Base-by-base conservation (phyloP, 257 asterid species). In the Solanum gracilifrons region DNA sequence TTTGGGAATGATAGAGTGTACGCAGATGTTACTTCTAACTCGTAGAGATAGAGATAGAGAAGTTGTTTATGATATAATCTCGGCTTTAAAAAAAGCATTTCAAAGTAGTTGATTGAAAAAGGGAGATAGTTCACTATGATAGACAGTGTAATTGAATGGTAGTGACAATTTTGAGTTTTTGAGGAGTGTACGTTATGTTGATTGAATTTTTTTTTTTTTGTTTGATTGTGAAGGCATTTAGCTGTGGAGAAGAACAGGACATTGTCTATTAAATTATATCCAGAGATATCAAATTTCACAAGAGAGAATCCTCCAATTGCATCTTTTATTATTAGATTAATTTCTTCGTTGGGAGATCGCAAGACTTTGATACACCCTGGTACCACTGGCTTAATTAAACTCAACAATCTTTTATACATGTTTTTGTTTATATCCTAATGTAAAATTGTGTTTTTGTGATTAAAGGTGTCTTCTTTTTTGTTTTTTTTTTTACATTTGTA, bases 281-380 rank as follows among this genome's bases (percentile, higher is more conserved):
- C 99, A 1, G 99, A 94, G 87, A 87, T 93, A 87, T 95, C 98
- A 6, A 93, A 92, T 88, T 79, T 90, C 36, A 93, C 98, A 3
- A 92, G 95, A 75, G 98, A 95, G 35, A 93, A 91, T 87, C 98
- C 99, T 87, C 99, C 99, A 4, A 84, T 97, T 72, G 98, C 98
- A 36, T 95, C 99, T 12, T 97, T 97, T 82, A 41, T 92, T 23
- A 93, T 97, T 91, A 91, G 92, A 91, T 92, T 92, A 75, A 90
- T 97, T 39, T 95, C 98, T n/a, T 89, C 98, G 1, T 92, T 87
- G 37, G 98, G 98, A 69, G 96, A 93, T 87, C 98, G 99, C 89
- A 93, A 91, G 94, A 89, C 92, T 83, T 93, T 92, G 89, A 91
- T 91, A 89, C 99, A 97, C 92, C 98, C 98, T 90, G 98, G 99